Evolutionary conservation across 306 rosid genomes (phyloP).

Genomic region (Cucumis melo): DNA sequence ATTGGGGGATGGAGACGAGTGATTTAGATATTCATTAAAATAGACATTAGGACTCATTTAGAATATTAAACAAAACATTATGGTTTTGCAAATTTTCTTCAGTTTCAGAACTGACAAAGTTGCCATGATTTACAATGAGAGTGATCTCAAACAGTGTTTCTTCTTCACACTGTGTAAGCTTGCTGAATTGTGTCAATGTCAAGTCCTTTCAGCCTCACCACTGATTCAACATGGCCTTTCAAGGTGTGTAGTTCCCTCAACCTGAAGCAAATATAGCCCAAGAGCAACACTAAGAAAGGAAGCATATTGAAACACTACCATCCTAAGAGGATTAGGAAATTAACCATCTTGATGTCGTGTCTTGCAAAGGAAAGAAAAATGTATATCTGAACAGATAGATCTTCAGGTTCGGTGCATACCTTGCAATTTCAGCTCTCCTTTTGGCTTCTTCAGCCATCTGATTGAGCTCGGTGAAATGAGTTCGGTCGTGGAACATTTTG

Average conservation of each 20-base stretch:
- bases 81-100: neutral
- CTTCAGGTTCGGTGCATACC: constrained; percentile 23
- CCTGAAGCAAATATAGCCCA: constrained; percentile 23
- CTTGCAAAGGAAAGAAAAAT: neutral
- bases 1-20: neutral
- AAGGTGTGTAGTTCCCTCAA: constrained; percentile 83
- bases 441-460: constrained; percentile 99
- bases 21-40: neutral
- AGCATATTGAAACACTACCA: neutral
- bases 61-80: neutral
- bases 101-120: neutral
- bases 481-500: constrained; percentile 68
- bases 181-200: constrained; percentile 98
- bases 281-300: neutral
- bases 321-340: neutral
- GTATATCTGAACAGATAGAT: neutral
- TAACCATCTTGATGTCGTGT: neutral
- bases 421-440: constrained; percentile 94
- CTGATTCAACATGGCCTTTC: constrained; percentile 95
- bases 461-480: constrained; percentile 76
- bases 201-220: constrained; percentile 92
- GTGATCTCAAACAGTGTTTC: neutral
- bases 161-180: constrained; percentile 78
- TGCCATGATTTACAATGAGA: neutral
- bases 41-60: neutral